A percentile compares a stretch with the other conserved stretches of the same genome.
Evolutionary conservation across 345 rosid species (phyloP).

Genomic region (Durio zibethinus): DNA sequence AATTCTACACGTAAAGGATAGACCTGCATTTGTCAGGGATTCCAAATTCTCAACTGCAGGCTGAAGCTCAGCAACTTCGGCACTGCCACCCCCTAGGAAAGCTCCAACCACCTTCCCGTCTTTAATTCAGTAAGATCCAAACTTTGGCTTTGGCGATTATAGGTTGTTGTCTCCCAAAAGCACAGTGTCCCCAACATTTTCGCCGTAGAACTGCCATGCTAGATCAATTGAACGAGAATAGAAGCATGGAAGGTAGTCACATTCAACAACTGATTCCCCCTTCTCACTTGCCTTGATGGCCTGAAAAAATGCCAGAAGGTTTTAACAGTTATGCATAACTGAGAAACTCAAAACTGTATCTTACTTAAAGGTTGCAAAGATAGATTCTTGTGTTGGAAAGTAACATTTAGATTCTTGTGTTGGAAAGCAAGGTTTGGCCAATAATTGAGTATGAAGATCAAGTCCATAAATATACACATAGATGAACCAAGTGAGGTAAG

Average conservation of each 20-base stretch:
- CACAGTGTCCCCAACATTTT: constrained; percentile 85
- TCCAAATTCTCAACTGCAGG: constrained; percentile 63
- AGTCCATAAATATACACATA: neutral
- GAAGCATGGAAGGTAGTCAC: constrained; percentile 93
- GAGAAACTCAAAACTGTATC: no score
- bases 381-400: neutral
- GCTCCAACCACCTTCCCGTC: constrained; percentile 86
- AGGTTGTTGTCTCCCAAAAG: constrained; percentile 75
- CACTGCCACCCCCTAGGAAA: constrained; percentile 82
- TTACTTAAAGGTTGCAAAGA: no score
- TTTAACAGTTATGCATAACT: neutral
- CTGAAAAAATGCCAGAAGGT: constrained; percentile 29
- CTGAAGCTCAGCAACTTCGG: constrained; percentile 73
- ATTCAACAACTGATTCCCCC: constrained; percentile 63
- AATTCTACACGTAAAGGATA: constrained; percentile 72
- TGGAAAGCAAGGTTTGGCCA: neutral
- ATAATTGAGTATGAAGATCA: neutral
- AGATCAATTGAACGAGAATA: constrained; percentile 92
- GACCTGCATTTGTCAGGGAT: constrained; percentile 57
- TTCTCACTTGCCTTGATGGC: constrained; percentile 74
- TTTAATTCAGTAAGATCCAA: constrained; percentile 90
- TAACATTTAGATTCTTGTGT: neutral
- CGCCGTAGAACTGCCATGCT: constrained; percentile 98
- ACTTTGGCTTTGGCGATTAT: constrained; percentile 55
- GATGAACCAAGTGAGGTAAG: neutral